Evolutionary conservation across 805 yeast genomes (phyloP), one percentile per base, ranked within the genome.

Genomic region (Yarrowia sp.): DNA sequence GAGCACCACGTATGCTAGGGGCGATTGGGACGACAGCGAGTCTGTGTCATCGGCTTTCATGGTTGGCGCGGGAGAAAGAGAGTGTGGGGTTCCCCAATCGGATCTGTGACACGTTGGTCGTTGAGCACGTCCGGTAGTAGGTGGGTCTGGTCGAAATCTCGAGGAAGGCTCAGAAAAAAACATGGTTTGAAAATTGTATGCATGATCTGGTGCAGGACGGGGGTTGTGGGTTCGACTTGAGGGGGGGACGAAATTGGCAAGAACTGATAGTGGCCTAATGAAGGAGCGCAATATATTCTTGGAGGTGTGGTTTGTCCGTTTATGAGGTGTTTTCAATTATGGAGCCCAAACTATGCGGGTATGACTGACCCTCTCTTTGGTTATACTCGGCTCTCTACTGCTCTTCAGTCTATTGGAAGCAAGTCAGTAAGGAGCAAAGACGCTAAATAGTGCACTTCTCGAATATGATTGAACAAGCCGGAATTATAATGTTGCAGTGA

Each of bases 1-100:
- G 48, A 92, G 67, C 22, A 63, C 50, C 48, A 63, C 67, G 22
- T 63, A 63, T 38, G 67, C 56, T 22, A 63, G 40, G 26, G 67
- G 56, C 56, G 40, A 22, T 15, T 48, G 56, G 9, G 67, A 46
- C 45, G 56, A 48, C 56, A 63, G 67, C 36, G 67, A 4, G 40
- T 63, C 67, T 36, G 55, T 15, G 48, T 48, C 46, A 38, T 63
- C 67, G 56, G 55, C 56, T 32, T 19, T 45, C 65, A 59, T 59
- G 41, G 32, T 56, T 56, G 49, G 49, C 40, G 49, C 32, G 49
- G 45, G 32, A 7, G 50, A 56, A 56, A 15, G 15, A 56, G 32
- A 15, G 42, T 56, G 22, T 32, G 64, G 49, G 64, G 64, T 42
- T 56, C 50, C 64, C 64, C 64, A 56, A 56, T 56, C 64, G 64